phyloP scores from a whole-genome alignment of 495 filamentous ascomycete genomes.

The Rhizodiscina lignyota region DNA sequence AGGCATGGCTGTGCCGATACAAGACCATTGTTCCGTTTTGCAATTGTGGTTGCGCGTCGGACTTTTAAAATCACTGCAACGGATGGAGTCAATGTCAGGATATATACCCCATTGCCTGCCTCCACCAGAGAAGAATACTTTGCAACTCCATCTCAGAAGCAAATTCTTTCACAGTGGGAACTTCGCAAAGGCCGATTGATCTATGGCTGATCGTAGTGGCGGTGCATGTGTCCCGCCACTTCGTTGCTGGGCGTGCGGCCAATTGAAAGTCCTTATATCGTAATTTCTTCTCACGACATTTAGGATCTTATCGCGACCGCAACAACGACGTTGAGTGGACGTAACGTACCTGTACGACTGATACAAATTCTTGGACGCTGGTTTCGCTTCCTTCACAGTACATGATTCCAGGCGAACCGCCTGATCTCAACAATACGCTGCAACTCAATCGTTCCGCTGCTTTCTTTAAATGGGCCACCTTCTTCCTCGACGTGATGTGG shows the following conservation, averaged over 20 bases:
- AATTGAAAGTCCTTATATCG: constrained; percentile 26
- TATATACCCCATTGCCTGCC: constrained; percentile 19
- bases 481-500: constrained; percentile 70
- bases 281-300: constrained; percentile 9
- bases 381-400: constrained; percentile 46
- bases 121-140: constrained; percentile 21
- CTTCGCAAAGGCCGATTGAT: constrained; percentile 16
- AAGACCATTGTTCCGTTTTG: too few species aligned
- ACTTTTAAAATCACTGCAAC: too few species aligned
- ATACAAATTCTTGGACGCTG: constrained; percentile 37
- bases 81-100: too few species aligned
- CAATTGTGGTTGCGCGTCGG: too few species aligned
- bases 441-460: constrained; percentile 39
- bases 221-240: neutral
- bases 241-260: constrained; percentile 8
- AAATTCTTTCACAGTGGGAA: constrained; percentile 20
- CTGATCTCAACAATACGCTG: constrained; percentile 46
- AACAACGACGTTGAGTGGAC: neutral
- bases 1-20: too few species aligned
- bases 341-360: constrained; percentile 31
- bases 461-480: constrained; percentile 47
- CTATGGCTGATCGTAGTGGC: neutral
- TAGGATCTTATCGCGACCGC: neutral
- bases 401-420: constrained; percentile 59
- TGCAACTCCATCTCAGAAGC: constrained; percentile 15